phyloP scores from a whole-genome alignment of 441 rosid genomes.

The Pelargonium australe region DNA sequence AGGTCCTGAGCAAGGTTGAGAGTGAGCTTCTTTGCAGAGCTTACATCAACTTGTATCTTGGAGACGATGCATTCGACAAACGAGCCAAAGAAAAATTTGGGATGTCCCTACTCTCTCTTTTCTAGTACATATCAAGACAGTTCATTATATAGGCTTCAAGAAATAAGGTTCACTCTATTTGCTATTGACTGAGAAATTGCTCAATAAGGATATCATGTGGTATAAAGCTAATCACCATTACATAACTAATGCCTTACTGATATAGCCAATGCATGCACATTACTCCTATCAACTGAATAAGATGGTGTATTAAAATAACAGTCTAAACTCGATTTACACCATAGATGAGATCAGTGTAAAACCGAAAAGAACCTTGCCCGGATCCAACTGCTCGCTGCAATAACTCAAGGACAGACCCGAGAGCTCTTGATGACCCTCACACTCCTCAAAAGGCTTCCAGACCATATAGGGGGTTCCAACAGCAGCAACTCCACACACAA shows the following conservation, averaged over 20 bases:
- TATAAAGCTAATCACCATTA: conserved; percentile 14
- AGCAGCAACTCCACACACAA: conserved; percentile 70
- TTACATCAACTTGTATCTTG: conserved; percentile 36
- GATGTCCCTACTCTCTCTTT: conserved; percentile 39
- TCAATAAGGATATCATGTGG: conserved; percentile 18
- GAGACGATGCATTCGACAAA: conserved; percentile 44
- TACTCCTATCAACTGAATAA: too few relatives aligned
- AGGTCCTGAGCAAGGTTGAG: conserved; percentile 37
- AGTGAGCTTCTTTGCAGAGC: conserved; percentile 55
- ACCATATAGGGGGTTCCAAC: conserved; percentile 49
- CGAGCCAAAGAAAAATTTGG: conserved; percentile 47
- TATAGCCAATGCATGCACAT: too few relatives aligned
- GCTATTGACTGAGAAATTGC: conserved; percentile 9
- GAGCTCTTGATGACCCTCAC: conserved; percentile 75
- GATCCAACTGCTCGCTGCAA: conserved; percentile 77
- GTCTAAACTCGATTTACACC: too few relatives aligned
- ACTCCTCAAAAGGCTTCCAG: conserved; percentile 78
- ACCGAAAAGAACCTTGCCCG: conserved; percentile 50
- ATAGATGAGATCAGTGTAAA: too few relatives aligned
- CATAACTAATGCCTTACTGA: not conserved
- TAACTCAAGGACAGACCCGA: too few relatives aligned
- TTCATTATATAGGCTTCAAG: not conserved
- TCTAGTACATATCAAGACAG: conserved; percentile 17
- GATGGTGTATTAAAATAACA: too few relatives aligned
- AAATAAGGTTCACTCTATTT: conserved; percentile 18